Evolutionary conservation across 73 alveolate species (phyloP).

Genomic region (Tetrahymena thermophila): DNA sequence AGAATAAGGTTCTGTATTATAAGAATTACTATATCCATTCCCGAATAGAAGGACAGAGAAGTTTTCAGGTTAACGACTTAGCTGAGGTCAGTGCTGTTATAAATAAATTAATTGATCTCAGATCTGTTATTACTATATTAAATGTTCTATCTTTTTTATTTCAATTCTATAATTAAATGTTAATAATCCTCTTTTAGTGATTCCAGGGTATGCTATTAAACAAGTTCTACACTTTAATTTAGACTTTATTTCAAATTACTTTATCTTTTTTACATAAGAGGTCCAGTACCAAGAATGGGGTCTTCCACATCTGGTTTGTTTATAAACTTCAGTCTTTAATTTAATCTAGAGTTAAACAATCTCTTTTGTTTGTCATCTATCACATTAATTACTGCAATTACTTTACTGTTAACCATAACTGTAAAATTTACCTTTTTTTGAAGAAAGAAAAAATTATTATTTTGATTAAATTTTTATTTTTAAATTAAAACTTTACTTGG

Average conservation of each 20-base stretch:
- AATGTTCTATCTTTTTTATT: not conserved
- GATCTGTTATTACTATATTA: not conserved
- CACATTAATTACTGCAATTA: not conserved
- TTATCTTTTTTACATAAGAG: not conserved
- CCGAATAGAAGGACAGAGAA: not conserved
- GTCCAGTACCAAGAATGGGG: not conserved
- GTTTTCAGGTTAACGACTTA: not conserved
- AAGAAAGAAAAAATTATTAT: not conserved
- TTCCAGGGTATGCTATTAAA: not conserved
- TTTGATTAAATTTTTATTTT: not conserved
- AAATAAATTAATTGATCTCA: not conserved
- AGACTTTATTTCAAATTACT: not conserved
- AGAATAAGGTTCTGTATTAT: not conserved
- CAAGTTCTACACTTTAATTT: not conserved
- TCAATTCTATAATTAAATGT: not conserved
- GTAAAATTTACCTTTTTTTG: not conserved
- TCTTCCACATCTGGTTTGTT: not conserved
- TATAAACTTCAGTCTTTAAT: not conserved
- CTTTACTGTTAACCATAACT: not conserved
- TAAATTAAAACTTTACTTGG: not conserved
- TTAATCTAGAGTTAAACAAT: not conserved
- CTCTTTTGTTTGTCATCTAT: not conserved
- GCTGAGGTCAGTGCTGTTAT: not conserved
- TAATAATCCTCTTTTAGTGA: not conserved
- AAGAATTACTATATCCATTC: not conserved